Evolutionary conservation across 805 yeast genomes (phyloP).

Genomic region (Dipodascus albidus): DNA sequence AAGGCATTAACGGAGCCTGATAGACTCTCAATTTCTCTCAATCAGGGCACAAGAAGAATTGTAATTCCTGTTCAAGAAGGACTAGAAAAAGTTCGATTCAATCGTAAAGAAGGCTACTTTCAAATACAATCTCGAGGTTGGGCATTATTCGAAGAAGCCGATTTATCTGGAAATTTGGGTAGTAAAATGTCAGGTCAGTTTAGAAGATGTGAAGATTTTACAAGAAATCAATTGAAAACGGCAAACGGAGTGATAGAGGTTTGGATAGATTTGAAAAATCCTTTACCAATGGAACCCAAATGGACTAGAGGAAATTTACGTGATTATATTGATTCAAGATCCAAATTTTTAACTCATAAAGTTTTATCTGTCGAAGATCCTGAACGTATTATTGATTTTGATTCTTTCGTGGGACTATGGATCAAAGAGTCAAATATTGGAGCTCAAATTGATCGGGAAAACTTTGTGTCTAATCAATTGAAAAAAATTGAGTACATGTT

Average conservation of each 20-base stretch:
- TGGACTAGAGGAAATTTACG: constrained; percentile 11
- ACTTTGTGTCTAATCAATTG: constrained; percentile 5
- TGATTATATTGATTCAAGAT: constrained; percentile 8
- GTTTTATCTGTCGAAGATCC: constrained; percentile 9
- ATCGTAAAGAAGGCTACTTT: constrained; percentile 10
- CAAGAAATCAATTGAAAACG: constrained; percentile 5
- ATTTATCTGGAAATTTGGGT: background rate
- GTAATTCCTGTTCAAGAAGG: constrained; percentile 12
- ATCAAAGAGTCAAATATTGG: constrained; percentile 6
- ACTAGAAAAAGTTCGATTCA: constrained; percentile 7
- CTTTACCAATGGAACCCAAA: constrained; percentile 11
- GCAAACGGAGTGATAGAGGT: constrained; percentile 7
- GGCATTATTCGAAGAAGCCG: constrained; percentile 10
- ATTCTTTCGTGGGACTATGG: constrained; percentile 8
- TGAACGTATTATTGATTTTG: constrained; percentile 5
- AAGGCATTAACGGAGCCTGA: constrained; percentile 9
- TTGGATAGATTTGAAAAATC: constrained; percentile 9
- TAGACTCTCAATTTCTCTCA: constrained; percentile 7
- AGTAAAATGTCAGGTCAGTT: background rate
- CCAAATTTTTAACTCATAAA: constrained; percentile 8
- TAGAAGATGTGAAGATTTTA: constrained; percentile 9
- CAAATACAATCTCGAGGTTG: constrained; percentile 6
- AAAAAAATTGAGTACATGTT: constrained; percentile 6
- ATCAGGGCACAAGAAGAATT: constrained; percentile 9
- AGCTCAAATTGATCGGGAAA: constrained; percentile 4